phyloP scores from a whole-genome alignment of 116 monocot genomes.

The Dioscorea cayenensis region DNA sequence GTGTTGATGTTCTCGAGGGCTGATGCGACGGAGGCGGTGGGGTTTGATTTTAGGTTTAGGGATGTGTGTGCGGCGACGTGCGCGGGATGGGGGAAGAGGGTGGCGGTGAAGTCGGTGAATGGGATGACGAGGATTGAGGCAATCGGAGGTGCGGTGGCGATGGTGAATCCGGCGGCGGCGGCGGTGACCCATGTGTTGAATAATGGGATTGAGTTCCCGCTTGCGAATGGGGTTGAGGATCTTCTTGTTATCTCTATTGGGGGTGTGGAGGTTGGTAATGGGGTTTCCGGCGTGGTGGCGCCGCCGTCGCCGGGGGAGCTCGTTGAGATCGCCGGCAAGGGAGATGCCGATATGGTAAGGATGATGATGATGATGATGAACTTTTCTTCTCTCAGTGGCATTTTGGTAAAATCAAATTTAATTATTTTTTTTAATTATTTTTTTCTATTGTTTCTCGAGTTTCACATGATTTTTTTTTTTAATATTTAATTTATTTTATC shows the following conservation, averaged over 20 bases:
- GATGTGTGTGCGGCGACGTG: constrained; percentile 31
- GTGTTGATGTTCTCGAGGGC: constrained; percentile 84
- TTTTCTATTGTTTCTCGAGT: no score
- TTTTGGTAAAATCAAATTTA: neutral
- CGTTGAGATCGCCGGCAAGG: constrained; percentile 44
- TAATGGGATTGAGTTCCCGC: constrained; percentile 57
- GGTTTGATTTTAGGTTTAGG: constrained; percentile 25
- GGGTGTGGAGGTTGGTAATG: neutral
- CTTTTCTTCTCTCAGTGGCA: neutral
- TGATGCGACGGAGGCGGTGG: constrained; percentile 41
- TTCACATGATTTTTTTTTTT: no score
- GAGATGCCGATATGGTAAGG: constrained; percentile 46
- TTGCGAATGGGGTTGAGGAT: constrained; percentile 28
- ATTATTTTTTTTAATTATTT: neutral
- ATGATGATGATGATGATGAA: neutral
- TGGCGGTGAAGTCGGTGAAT: constrained; percentile 22
- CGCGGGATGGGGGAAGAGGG: neutral
- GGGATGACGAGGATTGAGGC: constrained; percentile 21
- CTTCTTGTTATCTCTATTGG: constrained; percentile 33
- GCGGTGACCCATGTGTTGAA: constrained; percentile 69
- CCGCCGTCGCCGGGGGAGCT: constrained; percentile 16
- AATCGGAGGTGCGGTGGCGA: constrained; percentile 22
- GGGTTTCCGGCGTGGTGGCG: neutral
- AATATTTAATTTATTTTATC: no score
- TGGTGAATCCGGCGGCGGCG: constrained; percentile 43